Evolutionary conservation across 2,329 filamentous ascomycete species (phyloP).

Genomic region (Cladobotryum mycophilum): DNA sequence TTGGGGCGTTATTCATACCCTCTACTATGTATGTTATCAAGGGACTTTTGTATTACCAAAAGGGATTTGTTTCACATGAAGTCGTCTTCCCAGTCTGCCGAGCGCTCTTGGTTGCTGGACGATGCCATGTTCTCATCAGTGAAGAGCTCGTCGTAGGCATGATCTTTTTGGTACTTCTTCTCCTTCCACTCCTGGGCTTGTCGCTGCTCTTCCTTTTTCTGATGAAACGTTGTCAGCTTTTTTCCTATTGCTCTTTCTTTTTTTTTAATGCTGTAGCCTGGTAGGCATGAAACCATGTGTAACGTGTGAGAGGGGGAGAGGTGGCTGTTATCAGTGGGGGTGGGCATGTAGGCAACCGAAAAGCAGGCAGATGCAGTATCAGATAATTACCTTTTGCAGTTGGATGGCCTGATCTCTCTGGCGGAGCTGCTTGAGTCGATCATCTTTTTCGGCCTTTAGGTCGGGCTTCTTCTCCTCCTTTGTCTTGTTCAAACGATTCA

Average conservation of each 20-base stretch:
- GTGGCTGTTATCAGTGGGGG: too few relatives aligned
- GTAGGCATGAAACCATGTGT: too few relatives aligned
- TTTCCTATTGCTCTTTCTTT: background rate
- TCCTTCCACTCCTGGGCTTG: slow-evolving; percentile 76
- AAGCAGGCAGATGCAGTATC: background rate
- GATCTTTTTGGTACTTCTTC: slow-evolving; percentile 92
- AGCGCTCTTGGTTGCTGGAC: slow-evolving; percentile 80
- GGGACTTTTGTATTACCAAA: background rate
- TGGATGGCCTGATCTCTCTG: slow-evolving; percentile 60
- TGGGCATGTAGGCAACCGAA: background rate
- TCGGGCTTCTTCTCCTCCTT: slow-evolving; percentile 84
- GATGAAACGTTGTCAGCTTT: background rate
- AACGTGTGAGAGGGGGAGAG: background rate
- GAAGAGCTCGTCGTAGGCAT: slow-evolving; percentile 92
- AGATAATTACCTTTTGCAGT: slow-evolving; percentile 51
- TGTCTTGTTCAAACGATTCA: slow-evolving; percentile 98
- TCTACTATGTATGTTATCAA: background rate
- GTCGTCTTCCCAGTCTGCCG: slow-evolving; percentile 75
- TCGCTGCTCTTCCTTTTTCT: slow-evolving; percentile 72
- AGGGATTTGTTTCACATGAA: slow-evolving; percentile 62
- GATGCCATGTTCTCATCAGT: slow-evolving; percentile 70
- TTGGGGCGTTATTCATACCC: background rate
- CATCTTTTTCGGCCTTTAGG: slow-evolving; percentile 74
- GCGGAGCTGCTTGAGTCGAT: slow-evolving; percentile 63
- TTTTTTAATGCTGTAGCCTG: too few relatives aligned